Evolutionary conservation across 352 stramenopile species (phyloP).

Genomic region (Phytophthora pisi): DNA sequence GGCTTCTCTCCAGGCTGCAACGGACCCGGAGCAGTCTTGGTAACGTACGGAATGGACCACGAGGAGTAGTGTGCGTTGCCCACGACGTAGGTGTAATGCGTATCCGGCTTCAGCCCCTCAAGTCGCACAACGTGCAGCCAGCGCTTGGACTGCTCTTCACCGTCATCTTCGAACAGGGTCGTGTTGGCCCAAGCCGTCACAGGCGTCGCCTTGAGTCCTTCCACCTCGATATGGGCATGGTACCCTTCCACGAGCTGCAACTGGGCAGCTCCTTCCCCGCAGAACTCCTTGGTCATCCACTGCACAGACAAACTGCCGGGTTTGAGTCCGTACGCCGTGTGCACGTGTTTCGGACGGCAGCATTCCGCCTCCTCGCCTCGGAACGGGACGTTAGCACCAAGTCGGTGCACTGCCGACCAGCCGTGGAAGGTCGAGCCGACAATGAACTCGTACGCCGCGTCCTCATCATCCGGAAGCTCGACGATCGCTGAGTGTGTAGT

Average conservation of each 20-base stretch:
- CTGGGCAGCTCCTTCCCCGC: constrained; percentile 46
- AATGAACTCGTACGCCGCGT: constrained; percentile 66
- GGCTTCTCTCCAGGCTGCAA: constrained; percentile 21
- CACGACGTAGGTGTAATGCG: constrained; percentile 82
- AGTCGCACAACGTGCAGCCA: constrained; percentile 76
- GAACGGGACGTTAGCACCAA: constrained; percentile 59
- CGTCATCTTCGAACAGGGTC: constrained; percentile 69
- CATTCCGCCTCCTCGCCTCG: constrained; percentile 45
- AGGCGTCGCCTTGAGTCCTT: constrained; percentile 37
- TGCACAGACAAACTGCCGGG: constrained; percentile 74
- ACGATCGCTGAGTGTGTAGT: constrained; percentile 75
- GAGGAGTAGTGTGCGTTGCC: constrained; percentile 74
- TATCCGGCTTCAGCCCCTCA: constrained; percentile 64
- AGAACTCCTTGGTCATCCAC: constrained; percentile 77
- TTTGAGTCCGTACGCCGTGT: constrained; percentile 71
- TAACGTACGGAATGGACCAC: constrained; percentile 81
- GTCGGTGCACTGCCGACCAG: constrained; percentile 70
- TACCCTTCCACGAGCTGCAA: constrained; percentile 69
- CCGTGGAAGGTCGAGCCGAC: constrained; percentile 81
- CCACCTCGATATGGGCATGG: constrained; percentile 48
- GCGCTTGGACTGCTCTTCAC: constrained; percentile 56
- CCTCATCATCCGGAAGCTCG: constrained; percentile 29
- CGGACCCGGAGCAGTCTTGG: constrained; percentile 62
- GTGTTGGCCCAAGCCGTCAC: constrained; percentile 56
- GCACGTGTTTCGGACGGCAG: constrained; percentile 83